Percentiles rank a stretch among this genome's conserved stretches.
These are phyloP conservation scores for Spergularia marina DNA, from an alignment of 148 eudicot genomes.

Conservation along the genomic window DNA sequence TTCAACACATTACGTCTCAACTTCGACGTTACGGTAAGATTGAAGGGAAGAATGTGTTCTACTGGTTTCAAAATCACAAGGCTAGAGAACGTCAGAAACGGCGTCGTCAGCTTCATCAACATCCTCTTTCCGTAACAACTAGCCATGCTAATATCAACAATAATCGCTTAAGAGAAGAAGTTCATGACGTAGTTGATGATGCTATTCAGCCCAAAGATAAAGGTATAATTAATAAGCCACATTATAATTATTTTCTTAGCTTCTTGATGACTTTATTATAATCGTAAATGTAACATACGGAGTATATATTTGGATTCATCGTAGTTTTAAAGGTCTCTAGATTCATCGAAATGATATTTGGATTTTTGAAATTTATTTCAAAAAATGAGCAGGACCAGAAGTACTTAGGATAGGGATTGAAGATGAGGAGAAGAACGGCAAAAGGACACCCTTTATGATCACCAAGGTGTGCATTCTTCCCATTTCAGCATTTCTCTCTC, in stretches of 20 bases:
- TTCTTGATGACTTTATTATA: too few relatives aligned
- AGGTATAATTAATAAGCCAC: too few relatives aligned
- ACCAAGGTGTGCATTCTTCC: conserved; percentile 32
- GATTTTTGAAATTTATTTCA: background rate
- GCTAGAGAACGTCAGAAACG: conserved; percentile 84
- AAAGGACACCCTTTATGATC: conserved; percentile 34
- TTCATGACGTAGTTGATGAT: too few relatives aligned
- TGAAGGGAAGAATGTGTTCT: conserved; percentile 84
- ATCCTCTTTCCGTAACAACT: background rate
- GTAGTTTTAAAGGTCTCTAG: conserved; percentile 8
- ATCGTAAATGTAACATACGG: too few relatives aligned
- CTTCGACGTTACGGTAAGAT: conserved; percentile 64
- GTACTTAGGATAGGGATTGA: conserved; percentile 41
- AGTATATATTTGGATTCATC: too few relatives aligned
- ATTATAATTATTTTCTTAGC: too few relatives aligned
- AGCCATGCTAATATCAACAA: conserved; percentile 3
- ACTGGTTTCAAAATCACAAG: conserved; percentile 93
- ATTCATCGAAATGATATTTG: background rate
- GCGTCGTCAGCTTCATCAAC: conserved; percentile 60
- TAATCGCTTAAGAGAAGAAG: background rate
- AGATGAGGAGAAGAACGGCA: conserved; percentile 45
- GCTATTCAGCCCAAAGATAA: too few relatives aligned
- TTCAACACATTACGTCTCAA: conserved; percentile 58
- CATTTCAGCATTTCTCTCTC: background rate
- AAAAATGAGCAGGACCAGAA: conserved; percentile 11